Evolutionary conservation across 2,329 filamentous ascomycete genomes (phyloP), one percentile per base, ranked within the genome.

Genomic region (Ophiosphaerella narmari): DNA sequence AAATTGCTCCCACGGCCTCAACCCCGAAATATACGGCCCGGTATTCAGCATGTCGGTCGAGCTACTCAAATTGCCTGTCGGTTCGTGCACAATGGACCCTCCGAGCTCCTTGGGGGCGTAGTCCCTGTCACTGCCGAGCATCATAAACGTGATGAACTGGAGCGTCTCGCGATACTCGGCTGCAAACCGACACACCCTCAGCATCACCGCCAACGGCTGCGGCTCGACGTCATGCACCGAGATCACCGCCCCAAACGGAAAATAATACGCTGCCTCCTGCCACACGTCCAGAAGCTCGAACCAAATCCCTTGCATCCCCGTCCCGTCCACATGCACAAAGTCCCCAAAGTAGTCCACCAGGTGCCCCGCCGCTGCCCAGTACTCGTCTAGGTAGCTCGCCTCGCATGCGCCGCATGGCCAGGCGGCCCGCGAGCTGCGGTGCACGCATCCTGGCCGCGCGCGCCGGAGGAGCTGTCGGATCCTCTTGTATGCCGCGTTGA

Each of bases 331-430:
- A 13, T 40, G 8, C 13, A 47, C 40, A 50, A 72, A 71, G 41
- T 70, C 65, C 36, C 61, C 59, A 14, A 65, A 63, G 47, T 72
- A 72, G 57, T 72, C 67, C 23, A 67, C 48, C 4, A 72, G 53
- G 5, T 37, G 39, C 5, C 57, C 55, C 14, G 56, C 50, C 18
- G 44, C 47, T 2, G 40, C 16, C 63, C 60, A 69, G 54, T 61
- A 66, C 4, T 7, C 11, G 0, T 52, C 12, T 1, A 57, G 43
- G 39, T 52, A 58, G 37, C 13, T n/a, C 1, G 21, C 13, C 33
- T 50, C 46, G 45, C 57, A 60, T 1, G 18, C 0, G 3, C 5
- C 3, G 38, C 59, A 57, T 21, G 59, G 51, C 52, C 51, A 57
- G 9, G 16, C 16, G 2, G 16, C 16, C 2, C 16, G 16, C 16